phyloP scores from a whole-genome alignment of 2,329 filamentous ascomycete genomes.

The Ascochyta koolunga region DNA sequence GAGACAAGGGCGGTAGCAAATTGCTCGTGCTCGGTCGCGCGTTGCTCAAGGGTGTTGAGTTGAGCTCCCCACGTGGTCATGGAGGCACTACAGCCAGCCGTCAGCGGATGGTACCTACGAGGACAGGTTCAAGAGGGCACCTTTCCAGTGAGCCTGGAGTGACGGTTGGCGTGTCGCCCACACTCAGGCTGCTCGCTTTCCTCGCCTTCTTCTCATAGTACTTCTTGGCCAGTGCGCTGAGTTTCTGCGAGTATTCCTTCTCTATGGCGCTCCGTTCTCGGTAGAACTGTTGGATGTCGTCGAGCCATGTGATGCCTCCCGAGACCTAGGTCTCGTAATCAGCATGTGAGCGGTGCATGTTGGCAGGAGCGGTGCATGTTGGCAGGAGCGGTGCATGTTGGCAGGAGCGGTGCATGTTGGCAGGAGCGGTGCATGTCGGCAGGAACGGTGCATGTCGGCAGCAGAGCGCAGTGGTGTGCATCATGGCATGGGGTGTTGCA shows the following conservation, averaged over 20 bases:
- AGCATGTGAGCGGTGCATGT: slow-evolving; percentile 23
- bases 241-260: slow-evolving; percentile 92
- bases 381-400: neutral
- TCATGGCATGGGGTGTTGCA: neutral
- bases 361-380: slow-evolving; percentile 1
- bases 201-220: slow-evolving; percentile 97
- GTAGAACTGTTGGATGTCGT: slow-evolving; percentile 97
- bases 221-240: slow-evolving; percentile 87
- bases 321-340: slow-evolving; percentile 61
- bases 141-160: slow-evolving; percentile 95
- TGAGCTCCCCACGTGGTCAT: slow-evolving; percentile 97
- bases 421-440: neutral
- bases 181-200: slow-evolving; percentile 85
- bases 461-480: slow-evolving; percentile 12
- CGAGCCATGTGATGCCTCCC: slow-evolving; percentile 90
- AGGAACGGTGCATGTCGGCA: slow-evolving; percentile 1
- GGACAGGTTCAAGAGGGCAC: slow-evolving; percentile 49
- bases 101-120: slow-evolving; percentile 25
- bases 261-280: slow-evolving; percentile 92
- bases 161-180: slow-evolving; percentile 89
- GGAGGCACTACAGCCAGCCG: slow-evolving; percentile 69
- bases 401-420: too few species aligned
- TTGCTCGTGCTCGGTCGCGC: slow-evolving; percentile 86
- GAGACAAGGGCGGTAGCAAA: slow-evolving; percentile 79
- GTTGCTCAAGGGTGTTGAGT: slow-evolving; percentile 84